A percentile compares a stretch with the other conserved stretches of the same genome.
These are phyloP conservation scores for Saitozyma sp. DNA, from an alignment of 768 basidiomycete genomes.

Conservation along the genomic window DNA sequence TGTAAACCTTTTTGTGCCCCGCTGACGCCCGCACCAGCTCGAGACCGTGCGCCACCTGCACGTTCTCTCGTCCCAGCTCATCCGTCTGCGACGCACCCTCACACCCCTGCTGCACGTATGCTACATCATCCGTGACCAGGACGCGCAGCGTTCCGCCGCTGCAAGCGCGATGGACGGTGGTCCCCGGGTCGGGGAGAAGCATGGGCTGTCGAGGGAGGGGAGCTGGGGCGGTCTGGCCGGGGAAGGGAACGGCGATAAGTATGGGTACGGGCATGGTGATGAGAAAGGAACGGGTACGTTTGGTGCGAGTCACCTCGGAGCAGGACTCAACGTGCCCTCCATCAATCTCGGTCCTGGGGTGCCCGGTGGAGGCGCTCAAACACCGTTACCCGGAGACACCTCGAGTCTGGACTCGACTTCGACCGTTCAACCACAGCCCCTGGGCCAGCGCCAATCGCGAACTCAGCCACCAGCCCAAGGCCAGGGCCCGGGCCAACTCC, in stretches of 20 bases:
- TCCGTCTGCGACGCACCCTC: constrained; percentile 46
- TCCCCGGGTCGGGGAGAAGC: constrained; percentile 3
- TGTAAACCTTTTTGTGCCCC: too few species aligned
- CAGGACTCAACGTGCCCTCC: neutral
- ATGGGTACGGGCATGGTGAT: neutral
- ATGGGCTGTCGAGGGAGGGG: neutral
- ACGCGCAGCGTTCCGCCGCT: constrained; percentile 42
- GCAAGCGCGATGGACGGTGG: constrained; percentile 29
- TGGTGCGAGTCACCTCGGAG: neutral
- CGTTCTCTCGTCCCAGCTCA: constrained; percentile 50
- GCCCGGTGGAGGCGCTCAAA: neutral
- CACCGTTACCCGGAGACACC: constrained; percentile 2
- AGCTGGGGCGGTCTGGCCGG: neutral
- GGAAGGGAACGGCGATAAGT: neutral
- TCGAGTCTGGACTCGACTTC: neutral
- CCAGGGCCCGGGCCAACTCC: too few species aligned
- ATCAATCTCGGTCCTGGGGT: neutral
- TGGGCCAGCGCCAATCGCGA: too few species aligned
- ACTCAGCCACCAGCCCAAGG: too few species aligned
- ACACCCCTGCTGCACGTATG: constrained; percentile 45
- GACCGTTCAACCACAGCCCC: too few species aligned
- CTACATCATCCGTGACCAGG: constrained; percentile 49
- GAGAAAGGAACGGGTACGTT: neutral
- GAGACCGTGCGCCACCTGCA: constrained; percentile 50
- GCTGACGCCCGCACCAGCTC: constrained; percentile 23